A percentile compares a stretch with the other conserved stretches of the same genome.
phyloP scores from a whole-genome alignment of 129 eudicot species.

The Lonicera japonica region DNA sequence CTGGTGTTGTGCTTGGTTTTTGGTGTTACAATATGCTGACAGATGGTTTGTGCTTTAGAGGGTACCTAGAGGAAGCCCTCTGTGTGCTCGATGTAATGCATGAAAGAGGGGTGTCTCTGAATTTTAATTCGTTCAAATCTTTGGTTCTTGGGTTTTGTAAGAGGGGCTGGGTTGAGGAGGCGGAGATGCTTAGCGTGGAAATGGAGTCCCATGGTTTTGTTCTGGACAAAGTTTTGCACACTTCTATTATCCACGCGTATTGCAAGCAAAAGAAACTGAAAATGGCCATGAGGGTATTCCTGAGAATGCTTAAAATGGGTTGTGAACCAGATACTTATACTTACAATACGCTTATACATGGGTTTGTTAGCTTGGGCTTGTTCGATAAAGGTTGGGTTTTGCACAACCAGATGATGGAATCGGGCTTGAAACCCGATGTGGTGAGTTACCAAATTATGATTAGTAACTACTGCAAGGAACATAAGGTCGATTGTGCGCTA shows the following conservation, averaged over 20 bases:
- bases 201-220: constrained; percentile 50
- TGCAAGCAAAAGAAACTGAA: constrained; percentile 49
- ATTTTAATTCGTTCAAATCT: constrained; percentile 45
- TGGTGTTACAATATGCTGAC: constrained; percentile 49
- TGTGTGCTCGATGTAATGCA: constrained; percentile 47
- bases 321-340: constrained; percentile 50
- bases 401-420: constrained; percentile 30
- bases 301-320: constrained; percentile 52
- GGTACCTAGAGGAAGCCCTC: constrained; percentile 54
- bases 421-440: constrained; percentile 48
- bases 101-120: constrained; percentile 43
- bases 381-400: constrained; percentile 43
- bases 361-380: constrained; percentile 36
- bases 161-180: constrained; percentile 48
- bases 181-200: constrained; percentile 43
- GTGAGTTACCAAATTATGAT: constrained; percentile 53
- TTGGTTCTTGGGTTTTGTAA: constrained; percentile 50
- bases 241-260: constrained; percentile 48
- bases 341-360: constrained; percentile 55
- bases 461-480: constrained; percentile 34
- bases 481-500: constrained; percentile 46
- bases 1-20: constrained; percentile 28
- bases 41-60: constrained; percentile 35
- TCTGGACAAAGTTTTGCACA: constrained; percentile 55
- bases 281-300: constrained; percentile 53